A percentile compares a stretch with the other conserved stretches of the same genome.
These are phyloP conservation scores for Chlorella vulgaris DNA, from an alignment of 139 green algal species.

Conservation along the genomic window DNA sequence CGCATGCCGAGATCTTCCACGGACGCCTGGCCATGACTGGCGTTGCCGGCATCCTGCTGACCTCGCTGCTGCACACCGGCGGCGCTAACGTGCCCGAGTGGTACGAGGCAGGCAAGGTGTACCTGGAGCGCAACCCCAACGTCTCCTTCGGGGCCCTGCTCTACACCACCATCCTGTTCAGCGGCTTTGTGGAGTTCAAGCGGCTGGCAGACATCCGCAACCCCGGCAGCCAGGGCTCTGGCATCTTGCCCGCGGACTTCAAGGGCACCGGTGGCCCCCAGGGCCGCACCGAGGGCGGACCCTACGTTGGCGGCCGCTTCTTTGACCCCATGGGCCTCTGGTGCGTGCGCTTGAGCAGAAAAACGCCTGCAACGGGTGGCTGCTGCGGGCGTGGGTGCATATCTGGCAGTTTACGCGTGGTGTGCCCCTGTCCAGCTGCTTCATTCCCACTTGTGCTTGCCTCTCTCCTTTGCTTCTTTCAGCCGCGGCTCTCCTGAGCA, in stretches of 20 bases:
- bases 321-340: slow-evolving; percentile 86
- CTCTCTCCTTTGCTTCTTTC: not conserved
- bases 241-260: slow-evolving; percentile 65
- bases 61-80: slow-evolving; percentile 33
- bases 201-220: slow-evolving; percentile 82
- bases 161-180: slow-evolving; percentile 71
- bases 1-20: slow-evolving; percentile 62
- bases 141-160: slow-evolving; percentile 71
- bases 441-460: no score
- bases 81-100: slow-evolving; percentile 64
- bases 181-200: slow-evolving; percentile 83
- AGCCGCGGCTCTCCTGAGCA: slow-evolving; percentile 21
- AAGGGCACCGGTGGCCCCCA: slow-evolving; percentile 61
- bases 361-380: no score
- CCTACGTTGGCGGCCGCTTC: slow-evolving; percentile 64
- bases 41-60: slow-evolving; percentile 51
- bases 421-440: not conserved
- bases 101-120: slow-evolving; percentile 79
- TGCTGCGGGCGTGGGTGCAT: not conserved
- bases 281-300: slow-evolving; percentile 51
- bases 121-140: slow-evolving; percentile 63
- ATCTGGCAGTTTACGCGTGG: not conserved
- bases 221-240: slow-evolving; percentile 72
- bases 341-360: no score
- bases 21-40: slow-evolving; percentile 59